Base-by-base conservation (phyloP, 1,284 basidiomycete genomes). In the Microbotryomycetes sp. region DNA sequence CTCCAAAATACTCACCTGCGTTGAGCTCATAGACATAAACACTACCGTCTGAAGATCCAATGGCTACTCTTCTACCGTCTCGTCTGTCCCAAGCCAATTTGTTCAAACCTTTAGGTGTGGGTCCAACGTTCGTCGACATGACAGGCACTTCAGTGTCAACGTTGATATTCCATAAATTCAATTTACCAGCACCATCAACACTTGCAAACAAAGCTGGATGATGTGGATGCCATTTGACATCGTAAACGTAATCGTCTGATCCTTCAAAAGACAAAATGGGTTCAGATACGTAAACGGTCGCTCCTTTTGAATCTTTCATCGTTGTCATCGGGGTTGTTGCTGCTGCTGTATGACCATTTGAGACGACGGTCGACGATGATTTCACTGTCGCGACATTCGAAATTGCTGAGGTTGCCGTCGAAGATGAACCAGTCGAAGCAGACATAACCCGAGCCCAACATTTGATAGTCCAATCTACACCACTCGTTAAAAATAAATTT, bases 201-300 rank as follows among this genome's bases (percentile, higher is more conserved):
- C 85, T 86, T 16, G 88, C 94, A 75, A 98, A 99, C 49, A 96
- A 65, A 0, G 92, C 91, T 4, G 96, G 96, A 75, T 98, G 93
- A 28, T 84, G 80, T 2, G 93, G 92, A 75, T 97, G 93, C 96
- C 96, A 99, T 74, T 86, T 88, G 54, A 92, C 92, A 77, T 97
- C 94, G 77, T 96, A 97, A n/a, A 98, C 91, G 74, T 97, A 97
- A 75, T 98, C 94, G 74, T 92, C 90, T 14, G 90, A 87, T 76
- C 97, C 93, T 70, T 98, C 93, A 71, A 97, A 96, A 49, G 88
- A 90, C 31, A 46, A 2, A 50, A 22, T 6, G 7, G 15, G 23
- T 42, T 48, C 46, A 23, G 12, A 31, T 19, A 19, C 22, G 7
- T 28, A 31, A 7, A 42, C 36, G 36, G 19, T 19, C 9, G 12